Percentiles rank a stretch among this genome's conserved stretches.
Evolutionary conservation across 371 early-diverging fungal species (phyloP).

Genomic region (Chytridium lagenaria): DNA sequence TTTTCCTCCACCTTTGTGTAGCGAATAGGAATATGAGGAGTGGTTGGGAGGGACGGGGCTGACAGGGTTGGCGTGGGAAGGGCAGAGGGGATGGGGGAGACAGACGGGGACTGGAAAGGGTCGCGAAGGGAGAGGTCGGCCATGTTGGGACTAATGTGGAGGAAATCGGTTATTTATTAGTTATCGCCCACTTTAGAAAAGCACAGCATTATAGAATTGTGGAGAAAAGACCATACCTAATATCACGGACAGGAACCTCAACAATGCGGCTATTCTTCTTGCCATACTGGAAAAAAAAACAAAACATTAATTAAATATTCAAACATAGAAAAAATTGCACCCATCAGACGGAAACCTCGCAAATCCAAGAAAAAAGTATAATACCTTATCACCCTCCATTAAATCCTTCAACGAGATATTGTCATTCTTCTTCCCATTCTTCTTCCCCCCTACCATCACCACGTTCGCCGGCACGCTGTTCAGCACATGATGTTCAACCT

Average conservation of each 20-base stretch:
- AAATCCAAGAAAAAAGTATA: too few relatives aligned
- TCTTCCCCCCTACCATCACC: not conserved
- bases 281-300: not conserved
- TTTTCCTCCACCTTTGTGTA: conserved; percentile 50
- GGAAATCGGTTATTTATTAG: too few relatives aligned
- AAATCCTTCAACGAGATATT: conserved; percentile 37
- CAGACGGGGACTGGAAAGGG: not conserved
- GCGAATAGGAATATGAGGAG: conserved; percentile 14
- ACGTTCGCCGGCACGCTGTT: not conserved
- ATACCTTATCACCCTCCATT: conserved; percentile 49
- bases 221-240: too few relatives aligned
- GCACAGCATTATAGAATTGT: too few relatives aligned
- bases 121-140: too few relatives aligned
- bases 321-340: too few relatives aligned
- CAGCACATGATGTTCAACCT: not conserved
- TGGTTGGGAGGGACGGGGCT: conserved; percentile 22
- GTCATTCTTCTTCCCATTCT: conserved; percentile 10
- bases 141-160: too few relatives aligned
- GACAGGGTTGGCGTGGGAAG: not conserved
- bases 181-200: too few relatives aligned
- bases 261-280: conserved; percentile 1
- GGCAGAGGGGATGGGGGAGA: not conserved
- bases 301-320: too few relatives aligned
- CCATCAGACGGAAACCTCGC: too few relatives aligned
- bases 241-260: too few relatives aligned